Evolutionary conservation across 495 filamentous ascomycete species (phyloP).

Genomic region (Hypomontagnella monticulosa): DNA sequence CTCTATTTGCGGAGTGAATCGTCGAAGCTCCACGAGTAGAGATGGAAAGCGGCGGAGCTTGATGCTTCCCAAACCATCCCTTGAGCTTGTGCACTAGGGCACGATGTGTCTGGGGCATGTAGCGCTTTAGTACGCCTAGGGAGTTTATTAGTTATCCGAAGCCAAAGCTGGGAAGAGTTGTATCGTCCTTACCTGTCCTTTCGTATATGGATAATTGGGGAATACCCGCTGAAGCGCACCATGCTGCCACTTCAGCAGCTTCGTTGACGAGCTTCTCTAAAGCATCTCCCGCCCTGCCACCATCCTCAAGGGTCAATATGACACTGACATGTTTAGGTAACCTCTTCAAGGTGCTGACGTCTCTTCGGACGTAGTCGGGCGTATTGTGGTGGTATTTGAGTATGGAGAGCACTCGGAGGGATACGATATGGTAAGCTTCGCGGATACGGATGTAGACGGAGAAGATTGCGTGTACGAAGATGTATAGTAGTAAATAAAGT

Average conservation of each 20-base stretch:
- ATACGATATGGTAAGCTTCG: constrained; percentile 77
- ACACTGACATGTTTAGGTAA: constrained; percentile 89
- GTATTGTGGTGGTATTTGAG: constrained; percentile 93
- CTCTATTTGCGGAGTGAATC: constrained; percentile 51
- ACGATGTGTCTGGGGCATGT: constrained; percentile 78
- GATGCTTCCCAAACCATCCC: constrained; percentile 79
- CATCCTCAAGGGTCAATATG: constrained; percentile 77
- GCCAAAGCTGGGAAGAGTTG: not conserved
- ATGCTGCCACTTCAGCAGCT: constrained; percentile 86
- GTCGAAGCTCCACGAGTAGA: constrained; percentile 78
- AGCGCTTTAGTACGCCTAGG: constrained; percentile 84
- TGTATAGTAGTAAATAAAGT: constrained; percentile 74
- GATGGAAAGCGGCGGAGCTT: constrained; percentile 72
- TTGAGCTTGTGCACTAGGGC: constrained; percentile 77
- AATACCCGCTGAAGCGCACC: constrained; percentile 90
- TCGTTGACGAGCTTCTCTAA: constrained; percentile 88
- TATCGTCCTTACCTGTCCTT: constrained; percentile 72
- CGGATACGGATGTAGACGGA: constrained; percentile 84
- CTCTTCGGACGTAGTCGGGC: constrained; percentile 86
- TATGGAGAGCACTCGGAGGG: constrained; percentile 78
- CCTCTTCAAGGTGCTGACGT: constrained; percentile 77
- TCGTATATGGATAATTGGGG: constrained; percentile 89
- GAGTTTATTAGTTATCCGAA: constrained; percentile 15
- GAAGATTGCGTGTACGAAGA: constrained; percentile 81
- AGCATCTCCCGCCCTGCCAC: constrained; percentile 70